Evolutionary conservation across 2,329 filamentous ascomycete species (phyloP), one percentile per base, ranked within the genome.

Genomic region (Aspergillus quadrilineatus): DNA sequence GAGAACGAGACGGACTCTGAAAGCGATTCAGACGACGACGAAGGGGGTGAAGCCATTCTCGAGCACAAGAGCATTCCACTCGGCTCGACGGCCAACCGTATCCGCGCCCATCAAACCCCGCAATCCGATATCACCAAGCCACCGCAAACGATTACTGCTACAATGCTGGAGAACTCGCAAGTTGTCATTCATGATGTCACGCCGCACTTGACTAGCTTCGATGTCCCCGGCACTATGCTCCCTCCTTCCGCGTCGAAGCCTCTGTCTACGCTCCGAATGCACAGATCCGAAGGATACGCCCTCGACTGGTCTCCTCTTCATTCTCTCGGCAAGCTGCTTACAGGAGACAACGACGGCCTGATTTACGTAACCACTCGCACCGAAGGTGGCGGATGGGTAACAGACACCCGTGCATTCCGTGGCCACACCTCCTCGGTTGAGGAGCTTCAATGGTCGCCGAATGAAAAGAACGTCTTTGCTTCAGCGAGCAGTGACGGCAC

Each of bases 371-470:
- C 93, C 1, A 92, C 90, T 6, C 84, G 90, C 56, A 92, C 88
- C 50, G 90, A 94, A 69, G 91, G 90, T 57, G 94, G 92, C 51
- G 89, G 89, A 60, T 97, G 92, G 82, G 88, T 90, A 15, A 96
- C 92, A 4, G 92, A 97, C 72, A 89, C 84, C 10, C 84, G 89
- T 43, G 81, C 93, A 1, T 96, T 95, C 77, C 85, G 85, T 22
- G 93, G 92, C 50, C 94, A 99, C 79, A 83, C 82, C 7, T 85
- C 87, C 69, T 93, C 89, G 50, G 86, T 99, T 14, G 94, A 99
- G 79, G 94, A 99, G 71, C 80, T 99, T 28, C 93, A 97, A 75
- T 99, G 94, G 94, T 96, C 90, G 50, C 94, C 94, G 0, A 90
- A 87, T 15, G 94, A 99, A 77, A 86, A 86, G 61, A 92, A 92